Evolutionary conservation across 768 basidiomycete genomes (phyloP).

Genomic region (Chalciporus chontae): DNA sequence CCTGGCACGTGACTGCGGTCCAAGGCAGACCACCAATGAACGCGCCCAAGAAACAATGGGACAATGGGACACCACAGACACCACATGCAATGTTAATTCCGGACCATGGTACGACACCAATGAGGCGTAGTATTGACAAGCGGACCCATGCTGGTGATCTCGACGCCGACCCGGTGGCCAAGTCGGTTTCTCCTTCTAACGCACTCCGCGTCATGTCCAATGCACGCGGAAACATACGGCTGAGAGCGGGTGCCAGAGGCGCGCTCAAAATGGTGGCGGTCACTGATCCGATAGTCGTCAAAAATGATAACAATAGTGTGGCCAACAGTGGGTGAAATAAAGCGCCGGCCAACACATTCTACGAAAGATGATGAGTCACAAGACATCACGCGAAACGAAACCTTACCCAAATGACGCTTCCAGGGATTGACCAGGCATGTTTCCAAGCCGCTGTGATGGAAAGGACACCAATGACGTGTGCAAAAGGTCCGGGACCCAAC

Average conservation of each 20-base stretch:
- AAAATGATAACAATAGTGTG: conserved; percentile 72
- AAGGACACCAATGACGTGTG: conserved; percentile 81
- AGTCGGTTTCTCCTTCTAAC: conserved; percentile 62
- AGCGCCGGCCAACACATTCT: conserved; percentile 91
- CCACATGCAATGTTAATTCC: conserved; percentile 97
- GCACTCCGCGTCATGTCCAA: conserved; percentile 81
- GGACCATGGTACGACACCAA: conserved; percentile 95
- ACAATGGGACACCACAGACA: conserved; percentile 75
- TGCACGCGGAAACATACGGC: conserved; percentile 78
- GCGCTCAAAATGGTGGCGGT: conserved; percentile 76
- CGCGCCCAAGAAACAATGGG: conserved; percentile 73
- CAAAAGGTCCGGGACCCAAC: conserved; percentile 57
- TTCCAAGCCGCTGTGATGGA: conserved; percentile 89
- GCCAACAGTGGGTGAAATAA: conserved; percentile 81
- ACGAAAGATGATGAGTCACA: conserved; percentile 16
- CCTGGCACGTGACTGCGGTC: conserved; percentile 92
- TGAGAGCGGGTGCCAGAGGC: conserved; percentile 82
- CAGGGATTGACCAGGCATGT: conserved; percentile 96
- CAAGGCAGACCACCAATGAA: conserved; percentile 85
- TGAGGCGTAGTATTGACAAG: conserved; percentile 79
- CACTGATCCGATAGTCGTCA: conserved; percentile 85
- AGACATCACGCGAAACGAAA: conserved; percentile 1
- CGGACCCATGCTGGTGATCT: conserved; percentile 70
- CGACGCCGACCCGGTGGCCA: conserved; percentile 33
- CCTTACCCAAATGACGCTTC: conserved; percentile 86